Conservation (phyloP, 352 stramenopile species). For the Globisporangium viniferum region DNA sequence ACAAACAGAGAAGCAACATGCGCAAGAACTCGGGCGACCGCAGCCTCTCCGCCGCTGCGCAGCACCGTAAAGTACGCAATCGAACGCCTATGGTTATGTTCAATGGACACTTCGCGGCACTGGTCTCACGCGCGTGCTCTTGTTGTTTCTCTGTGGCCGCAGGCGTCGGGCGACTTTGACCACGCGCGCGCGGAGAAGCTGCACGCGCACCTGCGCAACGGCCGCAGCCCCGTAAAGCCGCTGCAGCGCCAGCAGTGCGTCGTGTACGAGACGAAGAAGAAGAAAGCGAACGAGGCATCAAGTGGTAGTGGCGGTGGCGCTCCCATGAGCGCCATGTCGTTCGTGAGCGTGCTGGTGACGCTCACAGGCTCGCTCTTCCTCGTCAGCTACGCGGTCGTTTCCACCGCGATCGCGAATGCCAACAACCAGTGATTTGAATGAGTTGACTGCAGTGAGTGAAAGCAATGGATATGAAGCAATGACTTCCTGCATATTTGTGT, state of each 20-base stretch:
- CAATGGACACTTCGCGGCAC: no score
- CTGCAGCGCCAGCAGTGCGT: neutral
- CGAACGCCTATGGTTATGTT: no score
- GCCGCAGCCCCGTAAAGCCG: constrained; percentile 16
- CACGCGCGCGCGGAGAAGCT: constrained; percentile 32
- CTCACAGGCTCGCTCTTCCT: constrained; percentile 34
- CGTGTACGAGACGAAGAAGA: neutral
- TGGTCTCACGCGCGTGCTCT: no score
- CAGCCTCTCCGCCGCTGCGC: constrained; percentile 41
- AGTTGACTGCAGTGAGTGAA: neutral
- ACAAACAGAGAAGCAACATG: constrained; percentile 16
- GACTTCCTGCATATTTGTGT: neutral
- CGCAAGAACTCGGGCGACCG: constrained; percentile 34
- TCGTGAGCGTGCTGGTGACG: constrained; percentile 24
- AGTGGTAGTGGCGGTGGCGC: neutral
- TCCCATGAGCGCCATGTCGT: constrained; percentile 22
- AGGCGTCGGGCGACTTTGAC: constrained; percentile 46
- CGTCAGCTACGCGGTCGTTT: constrained; percentile 36
- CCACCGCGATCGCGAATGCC: constrained; percentile 31
- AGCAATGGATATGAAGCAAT: neutral
- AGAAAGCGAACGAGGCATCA: neutral
- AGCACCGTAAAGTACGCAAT: constrained; percentile 48
- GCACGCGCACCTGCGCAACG: constrained; percentile 31
- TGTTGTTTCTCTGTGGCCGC: no score
- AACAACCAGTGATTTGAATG: neutral